Evolutionary conservation across 1,284 basidiomycete genomes (phyloP), one percentile per base, ranked within the genome.

Genomic region (Sparassis latifolia): DNA sequence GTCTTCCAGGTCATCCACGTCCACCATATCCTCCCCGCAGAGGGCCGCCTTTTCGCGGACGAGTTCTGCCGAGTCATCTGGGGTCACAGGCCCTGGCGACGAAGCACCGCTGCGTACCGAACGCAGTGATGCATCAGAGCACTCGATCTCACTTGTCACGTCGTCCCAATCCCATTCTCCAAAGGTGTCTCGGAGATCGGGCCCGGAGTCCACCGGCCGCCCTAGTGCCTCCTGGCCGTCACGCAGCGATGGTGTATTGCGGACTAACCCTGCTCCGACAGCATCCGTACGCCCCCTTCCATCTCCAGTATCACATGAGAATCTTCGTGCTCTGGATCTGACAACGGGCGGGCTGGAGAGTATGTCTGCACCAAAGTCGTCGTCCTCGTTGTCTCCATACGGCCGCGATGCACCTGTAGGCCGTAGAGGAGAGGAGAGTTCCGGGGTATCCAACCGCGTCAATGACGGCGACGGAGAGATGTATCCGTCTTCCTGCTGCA

Each of bases 401-500:
- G 31, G 39, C 43, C 45, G 33, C 42, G 49, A 42, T 12, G 48
- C 35, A 47, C 58, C 52, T 37, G 54, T 33, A 28, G 62, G 62
- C 31, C 71, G 69, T 37, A 71, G 52, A 20, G 86, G 86, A 20
- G 86, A 88, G 43, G 82, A 85, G 32, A 86, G 60, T 37, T 85
- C 82, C 37, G 80, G 76, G 7, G 76, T 75, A 51, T 77, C 76
- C 57, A 65, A 65, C 53, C 73, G 69, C 53, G 71, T 71, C 58
- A 74, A 67, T 45, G 79, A 80, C 51, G 76, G 70, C 10, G 78
- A 71, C 20, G 85, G 86, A 20, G 86, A 87, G 51, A 84, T 71
- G 65, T 89, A 89, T 37, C 87, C 86, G 57, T 86, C 86, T 62
- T 89, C 87, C 66, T 88, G 87, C 59, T 73, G 70, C 35, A 87